A percentile compares a stretch with the other conserved stretches of the same genome.
phyloP scores from a whole-genome alignment of 257 asterid species.

The Ilex asprella region DNA sequence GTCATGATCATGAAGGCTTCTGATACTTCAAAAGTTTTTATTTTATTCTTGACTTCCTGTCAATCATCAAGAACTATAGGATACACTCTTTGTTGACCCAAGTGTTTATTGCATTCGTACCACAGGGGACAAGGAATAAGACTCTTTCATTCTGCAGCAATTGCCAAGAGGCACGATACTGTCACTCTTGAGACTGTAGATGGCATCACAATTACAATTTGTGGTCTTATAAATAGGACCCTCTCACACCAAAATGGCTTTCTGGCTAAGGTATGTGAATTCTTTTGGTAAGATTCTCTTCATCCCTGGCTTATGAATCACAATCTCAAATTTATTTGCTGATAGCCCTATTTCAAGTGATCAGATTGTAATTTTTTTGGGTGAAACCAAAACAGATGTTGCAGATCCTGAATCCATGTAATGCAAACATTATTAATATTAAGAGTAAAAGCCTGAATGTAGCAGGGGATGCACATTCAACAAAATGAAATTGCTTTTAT shows the following conservation, averaged over 20 bases:
- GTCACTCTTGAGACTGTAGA: constrained; percentile 54
- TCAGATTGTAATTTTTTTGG: no score
- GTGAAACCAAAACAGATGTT: no score
- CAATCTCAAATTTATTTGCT: no score
- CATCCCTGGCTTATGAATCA: no score
- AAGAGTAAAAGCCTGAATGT: no score
- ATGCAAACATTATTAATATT: no score
- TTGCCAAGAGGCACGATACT: constrained; percentile 46
- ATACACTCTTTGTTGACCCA: not conserved
- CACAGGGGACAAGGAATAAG: constrained; percentile 41
- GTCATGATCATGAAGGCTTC: no score
- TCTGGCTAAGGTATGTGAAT: constrained; percentile 40
- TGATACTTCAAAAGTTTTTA: not conserved
- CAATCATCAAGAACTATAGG: no score
- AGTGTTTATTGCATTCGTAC: constrained; percentile 7
- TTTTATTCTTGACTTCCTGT: not conserved
- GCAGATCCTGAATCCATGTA: no score
- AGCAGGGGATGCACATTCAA: no score
- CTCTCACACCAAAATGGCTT: constrained; percentile 59
- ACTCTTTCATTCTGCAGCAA: constrained; percentile 48
- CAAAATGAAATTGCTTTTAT: no score
- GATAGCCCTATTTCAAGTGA: no score
- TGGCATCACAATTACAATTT: constrained; percentile 45
- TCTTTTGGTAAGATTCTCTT: not conserved
- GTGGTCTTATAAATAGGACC: constrained; percentile 45